A percentile compares a stretch with the other conserved stretches of the same genome.
Conservation (phyloP, 768 basidiomycete species). For the Coprinopsis strossmayeri region DNA sequence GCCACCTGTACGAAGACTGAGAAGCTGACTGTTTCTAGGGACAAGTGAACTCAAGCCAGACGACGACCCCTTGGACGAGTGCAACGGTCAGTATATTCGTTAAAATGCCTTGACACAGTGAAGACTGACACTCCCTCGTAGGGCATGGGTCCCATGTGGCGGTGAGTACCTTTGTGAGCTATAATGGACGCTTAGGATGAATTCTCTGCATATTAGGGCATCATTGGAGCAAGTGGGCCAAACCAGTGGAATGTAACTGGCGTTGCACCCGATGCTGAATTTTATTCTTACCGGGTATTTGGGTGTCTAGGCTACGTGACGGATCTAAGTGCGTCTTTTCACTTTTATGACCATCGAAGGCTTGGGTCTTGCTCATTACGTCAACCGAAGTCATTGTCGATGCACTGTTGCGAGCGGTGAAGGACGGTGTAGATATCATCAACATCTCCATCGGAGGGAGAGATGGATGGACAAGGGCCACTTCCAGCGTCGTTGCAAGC, state of each 20-base stretch:
- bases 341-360: constrained; percentile 32
- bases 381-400: constrained; percentile 25
- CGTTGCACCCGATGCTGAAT: constrained; percentile 55
- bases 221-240: constrained; percentile 54
- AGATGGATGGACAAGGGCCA: constrained; percentile 32
- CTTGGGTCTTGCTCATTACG: background rate
- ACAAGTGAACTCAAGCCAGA: constrained; percentile 44
- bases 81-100: constrained; percentile 20
- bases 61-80: constrained; percentile 48
- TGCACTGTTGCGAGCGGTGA: constrained; percentile 28
- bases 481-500: constrained; percentile 22
- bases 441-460: constrained; percentile 43
- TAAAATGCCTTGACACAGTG: background rate
- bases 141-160: constrained; percentile 53
- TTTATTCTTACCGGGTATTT: constrained; percentile 54
- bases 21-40: constrained; percentile 18
- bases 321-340: too few species aligned
- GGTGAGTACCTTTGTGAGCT: constrained; percentile 20
- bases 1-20: too few species aligned
- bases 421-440: constrained; percentile 43
- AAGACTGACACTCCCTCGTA: too few species aligned
- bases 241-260: constrained; percentile 65
- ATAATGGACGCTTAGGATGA: background rate
- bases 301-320: constrained; percentile 47
- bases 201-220: constrained; percentile 29